phyloP scores from a whole-genome alignment of 306 rosid genomes.

The Purshia tridentata region DNA sequence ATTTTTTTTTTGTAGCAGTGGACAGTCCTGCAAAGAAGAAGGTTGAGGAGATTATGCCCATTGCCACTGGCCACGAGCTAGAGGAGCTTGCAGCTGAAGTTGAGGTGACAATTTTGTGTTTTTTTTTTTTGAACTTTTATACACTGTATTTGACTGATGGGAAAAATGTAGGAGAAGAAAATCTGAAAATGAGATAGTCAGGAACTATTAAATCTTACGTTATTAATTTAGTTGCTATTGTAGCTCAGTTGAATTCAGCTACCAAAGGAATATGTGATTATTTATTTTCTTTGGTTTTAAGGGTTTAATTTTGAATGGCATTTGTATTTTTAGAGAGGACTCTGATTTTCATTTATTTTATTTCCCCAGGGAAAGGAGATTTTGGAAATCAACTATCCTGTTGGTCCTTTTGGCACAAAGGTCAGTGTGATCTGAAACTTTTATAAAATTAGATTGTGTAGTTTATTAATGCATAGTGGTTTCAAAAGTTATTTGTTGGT shows the following conservation, averaged over 20 bases:
- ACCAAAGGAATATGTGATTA: neutral
- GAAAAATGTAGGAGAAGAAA: constrained; percentile 15
- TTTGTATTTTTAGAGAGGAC: neutral
- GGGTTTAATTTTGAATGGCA: neutral
- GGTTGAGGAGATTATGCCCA: constrained; percentile 81
- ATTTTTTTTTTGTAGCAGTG: constrained; percentile 19
- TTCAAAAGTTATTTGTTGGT: neutral
- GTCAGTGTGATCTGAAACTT: constrained; percentile 35
- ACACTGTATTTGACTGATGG: neutral
- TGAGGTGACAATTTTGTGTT: constrained; percentile 36
- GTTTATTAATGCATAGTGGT: neutral
- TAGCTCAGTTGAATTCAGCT: neutral
- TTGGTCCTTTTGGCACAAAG: constrained; percentile 89
- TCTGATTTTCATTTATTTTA: neutral
- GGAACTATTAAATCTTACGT: neutral
- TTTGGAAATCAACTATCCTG: constrained; percentile 59
- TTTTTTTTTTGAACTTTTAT: neutral
- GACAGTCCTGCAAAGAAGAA: constrained; percentile 50
- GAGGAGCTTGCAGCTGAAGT: constrained; percentile 85
- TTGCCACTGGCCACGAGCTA: constrained; percentile 94
- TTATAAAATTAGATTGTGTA: neutral
- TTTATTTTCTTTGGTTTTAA: neutral
- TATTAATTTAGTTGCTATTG: neutral
- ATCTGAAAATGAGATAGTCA: neutral
- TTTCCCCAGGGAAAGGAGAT: constrained; percentile 54